Conservation (phyloP, 441 rosid genomes). For the Gossypium trilobum region DNA sequence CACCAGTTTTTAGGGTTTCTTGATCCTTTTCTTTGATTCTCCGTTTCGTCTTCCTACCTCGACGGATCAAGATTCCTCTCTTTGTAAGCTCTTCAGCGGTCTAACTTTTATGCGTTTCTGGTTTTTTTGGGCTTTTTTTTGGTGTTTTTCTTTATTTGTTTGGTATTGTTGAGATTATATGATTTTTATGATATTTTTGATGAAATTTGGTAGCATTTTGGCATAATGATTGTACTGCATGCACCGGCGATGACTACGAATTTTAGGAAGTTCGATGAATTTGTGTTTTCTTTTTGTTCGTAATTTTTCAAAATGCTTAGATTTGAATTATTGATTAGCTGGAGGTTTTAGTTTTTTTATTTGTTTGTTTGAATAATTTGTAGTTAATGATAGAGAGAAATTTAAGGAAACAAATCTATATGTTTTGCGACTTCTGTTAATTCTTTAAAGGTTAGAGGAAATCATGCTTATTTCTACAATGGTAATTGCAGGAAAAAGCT, state of each 20-base stretch:
- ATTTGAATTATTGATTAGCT: slow-evolving; percentile 10
- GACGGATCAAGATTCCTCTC: slow-evolving; percentile 49
- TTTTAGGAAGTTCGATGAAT: neutral
- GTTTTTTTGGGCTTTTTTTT: neutral
- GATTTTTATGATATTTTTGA: neutral
- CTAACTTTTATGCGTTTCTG: slow-evolving; percentile 14
- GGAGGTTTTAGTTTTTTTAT: neutral
- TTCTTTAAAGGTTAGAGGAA: neutral
- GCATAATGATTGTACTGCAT: neutral
- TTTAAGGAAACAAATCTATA: neutral
- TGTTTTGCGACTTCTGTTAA: neutral
- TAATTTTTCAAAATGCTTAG: neutral
- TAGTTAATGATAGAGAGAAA: slow-evolving; percentile 9
- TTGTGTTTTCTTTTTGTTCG: neutral
- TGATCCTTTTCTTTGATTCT: slow-evolving; percentile 24
- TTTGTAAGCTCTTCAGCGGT: slow-evolving; percentile 46
- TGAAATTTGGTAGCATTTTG: neutral
- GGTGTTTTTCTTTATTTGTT: neutral
- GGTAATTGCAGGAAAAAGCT: neutral
- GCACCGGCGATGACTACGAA: neutral
- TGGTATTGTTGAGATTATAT: neutral
- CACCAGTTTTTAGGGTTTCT: slow-evolving; percentile 37
- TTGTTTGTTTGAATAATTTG: neutral
- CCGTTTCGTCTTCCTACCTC: slow-evolving; percentile 23
- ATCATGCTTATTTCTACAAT: neutral